Evolutionary conservation across 768 basidiomycete species (phyloP), one percentile per base, ranked within the genome.

Genomic region (Fomitopsis pulvina): DNA sequence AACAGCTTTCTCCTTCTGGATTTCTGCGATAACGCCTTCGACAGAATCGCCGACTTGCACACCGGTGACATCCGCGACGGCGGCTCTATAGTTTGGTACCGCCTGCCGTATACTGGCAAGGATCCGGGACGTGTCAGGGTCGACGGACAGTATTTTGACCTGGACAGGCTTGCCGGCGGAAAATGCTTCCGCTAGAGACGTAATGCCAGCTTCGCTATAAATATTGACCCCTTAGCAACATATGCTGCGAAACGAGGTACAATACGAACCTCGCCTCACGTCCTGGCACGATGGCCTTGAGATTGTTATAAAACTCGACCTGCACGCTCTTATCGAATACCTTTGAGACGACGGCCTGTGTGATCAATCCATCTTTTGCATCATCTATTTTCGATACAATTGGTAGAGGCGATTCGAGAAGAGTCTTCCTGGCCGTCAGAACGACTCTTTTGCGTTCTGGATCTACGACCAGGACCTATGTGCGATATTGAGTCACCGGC

Each of bases 271-370:
- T 88, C 10, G 85, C 81, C 71, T 98, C 96, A 45, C 76, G 80
- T 8, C 76, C 66, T 3, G 92, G 88, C 2, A 99, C 77, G 37
- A 85, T 71, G 1, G 89, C 96, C 59, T 88, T 85, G 50, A 94
- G 56, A 47, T 87, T 87, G 54, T 92, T 94, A 63, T 86, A 99
- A 57, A 96, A 89, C 61, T 96, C 93, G 25, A 97, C 82, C 56
- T 92, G 70, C 41, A 94, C 69, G 52, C 82, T 75, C 61, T 85
- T 93, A 14, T 90, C 87, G 28, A 81, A 71, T n/a, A 89, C 72
- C 63, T 84, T 89, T 72, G 83, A 86, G 41, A 99, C 75, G 2
- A 91, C 87, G 2, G 83, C 94, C 62, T 93, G 81, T 0, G 87
- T 78, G 22, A 95, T 70, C 30, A 78, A 61, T 3, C 93, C 93